Conservation (phyloP, 495 filamentous ascomycete species). For the Elasticomyces elasticus region DNA sequence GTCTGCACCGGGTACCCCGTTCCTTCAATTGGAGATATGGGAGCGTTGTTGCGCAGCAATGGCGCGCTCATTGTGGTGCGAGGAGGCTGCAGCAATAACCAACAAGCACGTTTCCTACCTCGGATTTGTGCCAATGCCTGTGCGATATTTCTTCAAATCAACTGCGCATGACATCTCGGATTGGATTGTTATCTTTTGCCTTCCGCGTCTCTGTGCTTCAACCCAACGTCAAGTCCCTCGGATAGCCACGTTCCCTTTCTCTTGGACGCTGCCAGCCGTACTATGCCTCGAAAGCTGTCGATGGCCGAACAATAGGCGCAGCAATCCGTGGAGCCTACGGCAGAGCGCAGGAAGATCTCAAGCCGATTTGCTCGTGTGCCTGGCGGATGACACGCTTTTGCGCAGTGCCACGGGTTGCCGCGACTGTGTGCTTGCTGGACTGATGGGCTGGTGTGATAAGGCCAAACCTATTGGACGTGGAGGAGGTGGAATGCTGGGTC, state of each 20-base stretch:
- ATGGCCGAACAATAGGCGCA: neutral
- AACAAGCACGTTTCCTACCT: constrained; percentile 4
- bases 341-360: neutral
- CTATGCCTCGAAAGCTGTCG: neutral
- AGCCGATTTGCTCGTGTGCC: neutral
- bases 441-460: neutral
- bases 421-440: neutral
- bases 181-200: neutral
- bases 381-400: neutral
- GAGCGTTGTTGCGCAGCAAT: neutral
- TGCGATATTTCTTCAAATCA: constrained; percentile 28
- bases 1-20: neutral
- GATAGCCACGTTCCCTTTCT: neutral
- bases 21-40: neutral
- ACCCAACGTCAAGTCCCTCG: neutral
- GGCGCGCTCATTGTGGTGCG: constrained; percentile 18
- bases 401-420: neutral
- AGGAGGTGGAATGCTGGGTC: neutral
- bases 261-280: neutral
- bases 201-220: neutral
- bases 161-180: constrained; percentile 19
- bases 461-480: neutral
- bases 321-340: neutral
- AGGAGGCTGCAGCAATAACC: constrained; percentile 3
- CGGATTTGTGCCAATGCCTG: constrained; percentile 31